Percentiles rank a stretch among this genome's conserved stretches.
These are phyloP conservation scores for Kregervanrija pseudodelftensis DNA, from an alignment of 805 yeast species.

Conservation along the genomic window DNA sequence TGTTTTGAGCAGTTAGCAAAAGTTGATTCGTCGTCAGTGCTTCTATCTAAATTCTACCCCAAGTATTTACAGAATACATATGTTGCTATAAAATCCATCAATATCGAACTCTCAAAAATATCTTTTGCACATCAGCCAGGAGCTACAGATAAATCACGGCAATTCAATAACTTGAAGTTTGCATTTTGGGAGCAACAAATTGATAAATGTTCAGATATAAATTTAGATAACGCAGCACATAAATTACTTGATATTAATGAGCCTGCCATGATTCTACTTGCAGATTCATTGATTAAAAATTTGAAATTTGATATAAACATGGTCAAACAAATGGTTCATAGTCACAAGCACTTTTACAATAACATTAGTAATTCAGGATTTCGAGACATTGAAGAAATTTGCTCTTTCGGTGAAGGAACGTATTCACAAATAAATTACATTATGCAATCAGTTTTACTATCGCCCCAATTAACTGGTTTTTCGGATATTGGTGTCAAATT, in stretches of 20 bases:
- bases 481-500: conserved; percentile 32
- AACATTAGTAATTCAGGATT: conserved; percentile 38
- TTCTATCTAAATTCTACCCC: conserved; percentile 66
- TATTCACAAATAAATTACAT: conserved; percentile 67
- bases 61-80: conserved; percentile 53
- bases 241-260: conserved; percentile 33
- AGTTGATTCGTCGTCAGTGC: conserved; percentile 55
- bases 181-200: conserved; percentile 69
- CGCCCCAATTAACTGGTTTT: conserved; percentile 52
- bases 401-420: conserved; percentile 76
- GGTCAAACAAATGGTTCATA: conserved; percentile 53
- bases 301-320: conserved; percentile 44
- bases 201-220: conserved; percentile 34
- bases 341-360: conserved; percentile 47
- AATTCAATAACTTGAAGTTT: conserved; percentile 47
- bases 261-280: conserved; percentile 56
- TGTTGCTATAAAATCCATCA: conserved; percentile 59
- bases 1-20: conserved; percentile 37
- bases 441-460: conserved; percentile 51
- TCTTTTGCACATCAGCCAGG: conserved; percentile 27
- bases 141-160: conserved; percentile 23
- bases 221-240: conserved; percentile 19
- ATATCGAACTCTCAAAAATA: conserved; percentile 43
- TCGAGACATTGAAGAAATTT: conserved; percentile 44
- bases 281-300: conserved; percentile 43